Evolutionary conservation across 2,329 filamentous ascomycete species (phyloP).

Genomic region (Neofusicoccum cordaticola): DNA sequence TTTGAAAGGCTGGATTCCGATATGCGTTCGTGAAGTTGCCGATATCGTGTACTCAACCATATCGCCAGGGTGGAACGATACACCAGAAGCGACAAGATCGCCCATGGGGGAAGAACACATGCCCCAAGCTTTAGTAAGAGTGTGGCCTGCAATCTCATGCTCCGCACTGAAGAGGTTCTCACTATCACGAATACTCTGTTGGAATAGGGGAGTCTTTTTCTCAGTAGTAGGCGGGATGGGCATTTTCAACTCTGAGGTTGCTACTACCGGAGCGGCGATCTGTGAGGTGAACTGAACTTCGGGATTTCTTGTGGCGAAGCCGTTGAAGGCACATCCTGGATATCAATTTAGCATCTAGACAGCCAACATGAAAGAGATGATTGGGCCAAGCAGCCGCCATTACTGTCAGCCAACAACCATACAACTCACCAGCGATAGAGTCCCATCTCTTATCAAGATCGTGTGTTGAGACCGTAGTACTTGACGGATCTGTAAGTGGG

Average conservation of each 20-base stretch:
- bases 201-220: conserved; percentile 34
- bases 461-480: conserved; percentile 25
- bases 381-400: neutral
- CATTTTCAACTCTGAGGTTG: conserved; percentile 30
- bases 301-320: conserved; percentile 16
- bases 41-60: conserved; percentile 56
- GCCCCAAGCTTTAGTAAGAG: conserved; percentile 54
- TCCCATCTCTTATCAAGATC: conserved; percentile 45
- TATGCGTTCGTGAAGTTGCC: conserved; percentile 40
- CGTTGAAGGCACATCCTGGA: conserved; percentile 31
- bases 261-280: conserved; percentile 32
- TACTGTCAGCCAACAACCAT: neutral
- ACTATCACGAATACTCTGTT: conserved; percentile 36
- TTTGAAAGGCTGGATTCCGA: conserved; percentile 2
- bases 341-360: neutral
- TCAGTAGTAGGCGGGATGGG: conserved; percentile 21
- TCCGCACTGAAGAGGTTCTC: conserved; percentile 47
- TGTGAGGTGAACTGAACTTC: conserved; percentile 39
- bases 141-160: conserved; percentile 49
- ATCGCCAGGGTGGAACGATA: conserved; percentile 55
- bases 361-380: neutral
- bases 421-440: conserved; percentile 31
- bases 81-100: conserved; percentile 48
- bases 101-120: conserved; percentile 47
- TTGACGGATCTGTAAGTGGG: conserved; percentile 25